Conservation (phyloP, 768 basidiomycete genomes). For the Multifurca ochricompacta region DNA sequence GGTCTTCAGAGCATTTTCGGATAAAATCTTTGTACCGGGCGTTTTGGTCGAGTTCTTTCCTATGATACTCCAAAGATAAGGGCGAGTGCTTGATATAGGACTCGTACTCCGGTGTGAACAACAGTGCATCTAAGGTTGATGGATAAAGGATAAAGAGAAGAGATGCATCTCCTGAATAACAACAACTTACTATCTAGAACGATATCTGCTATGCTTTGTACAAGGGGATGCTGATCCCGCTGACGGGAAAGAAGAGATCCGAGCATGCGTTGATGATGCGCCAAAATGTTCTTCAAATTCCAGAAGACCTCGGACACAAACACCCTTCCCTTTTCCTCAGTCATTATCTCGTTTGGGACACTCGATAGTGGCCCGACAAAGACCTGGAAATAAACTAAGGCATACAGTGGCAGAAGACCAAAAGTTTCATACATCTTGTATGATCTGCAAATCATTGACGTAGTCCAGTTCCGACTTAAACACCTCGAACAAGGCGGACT, state of each 20-base stretch:
- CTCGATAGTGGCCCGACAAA: constrained; percentile 61
- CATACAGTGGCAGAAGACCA: not conserved
- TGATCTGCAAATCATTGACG: constrained; percentile 66
- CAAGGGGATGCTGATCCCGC: constrained; percentile 73
- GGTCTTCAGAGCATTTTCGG: constrained; percentile 51
- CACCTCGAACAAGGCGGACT: constrained; percentile 82
- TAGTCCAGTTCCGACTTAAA: constrained; percentile 89
- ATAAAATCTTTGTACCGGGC: constrained; percentile 59
- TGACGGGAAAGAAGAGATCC: constrained; percentile 72
- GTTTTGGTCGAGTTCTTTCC: constrained; percentile 66
- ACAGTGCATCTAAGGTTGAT: constrained; percentile 25
- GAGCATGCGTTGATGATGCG: constrained; percentile 62
- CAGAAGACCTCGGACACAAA: constrained; percentile 82
- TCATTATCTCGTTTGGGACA: constrained; percentile 59
- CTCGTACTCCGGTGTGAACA: constrained; percentile 63
- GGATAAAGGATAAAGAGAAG: constrained; percentile 2
- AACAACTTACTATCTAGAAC: constrained; percentile 61
- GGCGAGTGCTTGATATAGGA: constrained; percentile 85
- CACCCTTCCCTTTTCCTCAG: constrained; percentile 40
- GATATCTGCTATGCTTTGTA: constrained; percentile 79
- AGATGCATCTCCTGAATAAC: not conserved
- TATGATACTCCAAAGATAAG: constrained; percentile 73
- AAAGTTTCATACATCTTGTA: constrained; percentile 48
- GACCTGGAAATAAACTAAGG: constrained; percentile 36
- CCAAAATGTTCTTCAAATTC: constrained; percentile 63